Conservation (phyloP, 2,329 filamentous ascomycete genomes). For the Mariannaea sp. region DNA sequence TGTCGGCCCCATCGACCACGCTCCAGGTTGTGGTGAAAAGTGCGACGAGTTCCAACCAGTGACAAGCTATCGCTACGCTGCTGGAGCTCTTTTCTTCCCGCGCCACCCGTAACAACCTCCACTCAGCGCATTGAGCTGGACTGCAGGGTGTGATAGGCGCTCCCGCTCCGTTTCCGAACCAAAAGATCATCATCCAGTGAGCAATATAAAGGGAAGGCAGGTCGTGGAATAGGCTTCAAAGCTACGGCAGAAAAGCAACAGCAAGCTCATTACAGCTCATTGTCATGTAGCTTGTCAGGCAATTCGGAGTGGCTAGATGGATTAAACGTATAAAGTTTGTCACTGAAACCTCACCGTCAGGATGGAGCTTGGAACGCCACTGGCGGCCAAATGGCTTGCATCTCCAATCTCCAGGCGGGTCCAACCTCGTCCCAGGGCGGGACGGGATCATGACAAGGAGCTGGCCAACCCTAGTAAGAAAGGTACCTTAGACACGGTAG, state of each 20-base stretch:
- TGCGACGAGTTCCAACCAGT: conserved; percentile 5
- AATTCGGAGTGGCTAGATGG: neutral
- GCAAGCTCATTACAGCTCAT: neutral
- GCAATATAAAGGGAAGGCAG: neutral
- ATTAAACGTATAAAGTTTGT: neutral
- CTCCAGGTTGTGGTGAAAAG: neutral
- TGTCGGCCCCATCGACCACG: neutral
- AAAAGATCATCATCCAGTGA: conserved; percentile 15
- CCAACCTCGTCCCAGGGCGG: conserved; percentile 5
- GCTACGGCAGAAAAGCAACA: too few species aligned
- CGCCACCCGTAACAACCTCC: conserved; percentile 25
- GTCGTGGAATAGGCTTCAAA: neutral
- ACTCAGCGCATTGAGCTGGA: conserved; percentile 31
- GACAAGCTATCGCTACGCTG: neutral
- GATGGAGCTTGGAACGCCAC: conserved; percentile 8
- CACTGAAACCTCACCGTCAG: neutral
- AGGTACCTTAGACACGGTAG: too few species aligned
- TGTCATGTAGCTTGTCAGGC: neutral
- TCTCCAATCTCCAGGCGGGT: conserved; percentile 20
- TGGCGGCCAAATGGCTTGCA: conserved; percentile 12
- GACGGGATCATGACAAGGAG: neutral
- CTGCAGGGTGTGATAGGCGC: conserved; percentile 14
- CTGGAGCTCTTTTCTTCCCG: neutral
- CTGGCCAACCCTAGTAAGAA: neutral
- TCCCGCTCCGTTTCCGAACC: too few species aligned